These are phyloP conservation scores for Populus davidiana DNA, from an alignment of 345 rosid genomes.

Conservation along the genomic window DNA sequence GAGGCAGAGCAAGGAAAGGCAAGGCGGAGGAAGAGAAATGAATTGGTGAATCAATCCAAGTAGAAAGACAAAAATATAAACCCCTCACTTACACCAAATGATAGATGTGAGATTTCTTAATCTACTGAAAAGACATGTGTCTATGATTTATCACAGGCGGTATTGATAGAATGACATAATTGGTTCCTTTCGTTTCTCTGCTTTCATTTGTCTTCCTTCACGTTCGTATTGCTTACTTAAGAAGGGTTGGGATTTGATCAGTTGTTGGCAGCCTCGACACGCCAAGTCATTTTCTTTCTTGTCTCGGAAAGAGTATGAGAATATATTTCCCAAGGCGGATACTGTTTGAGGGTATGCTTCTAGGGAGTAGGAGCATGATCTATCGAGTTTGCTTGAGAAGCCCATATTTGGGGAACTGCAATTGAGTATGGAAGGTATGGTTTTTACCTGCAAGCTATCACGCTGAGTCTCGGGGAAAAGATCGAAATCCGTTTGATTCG, in stretches of 20 bases:
- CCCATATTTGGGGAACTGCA: conserved; percentile 1
- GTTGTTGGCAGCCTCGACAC: conserved; percentile 16
- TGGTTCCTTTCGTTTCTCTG: not conserved
- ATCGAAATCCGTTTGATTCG: conserved; percentile 1
- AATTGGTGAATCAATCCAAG: not conserved
- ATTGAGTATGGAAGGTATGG: not conserved
- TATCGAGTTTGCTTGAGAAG: conserved; percentile 18
- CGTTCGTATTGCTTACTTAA: not conserved
- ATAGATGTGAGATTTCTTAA: not conserved
- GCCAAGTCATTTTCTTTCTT: conserved; percentile 15
- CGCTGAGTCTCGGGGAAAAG: not conserved
- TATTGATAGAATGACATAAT: not conserved
- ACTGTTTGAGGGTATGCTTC: conserved; percentile 18
- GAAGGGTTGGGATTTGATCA: not conserved
- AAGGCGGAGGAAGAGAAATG: not conserved
- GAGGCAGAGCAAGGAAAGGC: conserved; percentile 5
- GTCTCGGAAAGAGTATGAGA: conserved; percentile 14
- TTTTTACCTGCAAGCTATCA: not conserved
- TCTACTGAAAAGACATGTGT: not conserved
- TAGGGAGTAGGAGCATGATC: conserved; percentile 1
- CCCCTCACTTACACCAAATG: not conserved
- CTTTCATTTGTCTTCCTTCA: conserved; percentile 5
- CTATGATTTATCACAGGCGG: not conserved
- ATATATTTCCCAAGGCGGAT: conserved; percentile 23
- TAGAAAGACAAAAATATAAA: conserved; percentile 2